Base-by-base conservation (phyloP, 441 rosid genomes). In the Adansonia grandidieri region DNA sequence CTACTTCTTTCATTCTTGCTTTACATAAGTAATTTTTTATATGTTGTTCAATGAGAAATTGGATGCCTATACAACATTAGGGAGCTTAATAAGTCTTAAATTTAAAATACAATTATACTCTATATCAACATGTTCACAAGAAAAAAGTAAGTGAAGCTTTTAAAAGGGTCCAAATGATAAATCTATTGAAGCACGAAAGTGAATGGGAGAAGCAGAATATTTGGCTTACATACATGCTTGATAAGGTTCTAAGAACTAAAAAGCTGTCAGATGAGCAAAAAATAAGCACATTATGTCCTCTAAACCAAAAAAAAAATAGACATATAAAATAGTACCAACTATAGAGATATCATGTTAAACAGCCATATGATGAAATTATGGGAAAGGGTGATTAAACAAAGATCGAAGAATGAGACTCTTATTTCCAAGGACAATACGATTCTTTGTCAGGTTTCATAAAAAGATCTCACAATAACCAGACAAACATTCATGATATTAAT, bases 171-270 rank as follows among this genome's bases (percentile, higher is more conserved):
- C 1, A 19, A 11, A 57, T 57, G 11, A 17, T 7, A 58, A 19
- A 28, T 13, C 2, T 20, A 9, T 9, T 19, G 32, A 19, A 58
- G 5, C 14, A 1, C 9, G 14, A 28, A 58, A 56, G 5, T 14
- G n/a, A 62, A 24, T 62, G 17, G 8, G 17, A 28, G 67, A 61
- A 4, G 42, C 14, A 28, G 68, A 13, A 14, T 22, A 45, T 44
- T 45, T 67, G 9, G 15, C n/a, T 19, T 5, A 67, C 37, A 67
- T 45, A 45, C 37, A 19, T 58, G 63, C 47, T 20, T 2, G 6
- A 10, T 68, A 44, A 63, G 32, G 14, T 17, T 67, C 54, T 67
- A 65, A 64, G 47, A 64, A 19, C 71, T 19, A 20, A 13, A 67
- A 19, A 68, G 54, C 20, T 45, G 9, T 19, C 56, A 68, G 9